Evolutionary conservation across 2,329 filamentous ascomycete genomes (phyloP).

Genomic region (Claviceps citrina): DNA sequence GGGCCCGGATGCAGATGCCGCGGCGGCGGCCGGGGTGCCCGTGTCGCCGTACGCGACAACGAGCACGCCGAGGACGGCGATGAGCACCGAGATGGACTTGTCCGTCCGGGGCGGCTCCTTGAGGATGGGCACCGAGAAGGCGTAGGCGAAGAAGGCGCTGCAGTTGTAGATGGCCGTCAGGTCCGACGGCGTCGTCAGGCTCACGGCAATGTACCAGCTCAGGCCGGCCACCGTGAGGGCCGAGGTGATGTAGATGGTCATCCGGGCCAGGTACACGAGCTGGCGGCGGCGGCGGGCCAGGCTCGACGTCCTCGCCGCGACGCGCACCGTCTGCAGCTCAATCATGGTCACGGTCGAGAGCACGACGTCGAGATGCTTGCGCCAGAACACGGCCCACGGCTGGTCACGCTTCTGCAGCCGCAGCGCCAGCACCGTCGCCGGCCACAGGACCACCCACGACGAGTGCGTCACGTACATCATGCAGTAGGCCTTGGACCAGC

Average conservation of each 20-base stretch:
- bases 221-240: conserved; percentile 80
- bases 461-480: conserved; percentile 98
- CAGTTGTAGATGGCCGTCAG: conserved; percentile 98
- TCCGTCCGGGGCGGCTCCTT: conserved; percentile 69
- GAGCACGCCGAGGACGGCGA: conserved; percentile 80
- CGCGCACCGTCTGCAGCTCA: conserved; percentile 57
- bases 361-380: conserved; percentile 37
- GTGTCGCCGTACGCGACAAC: conserved; percentile 89
- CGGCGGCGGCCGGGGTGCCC: conserved; percentile 25
- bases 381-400: conserved; percentile 78
- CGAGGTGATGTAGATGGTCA: conserved; percentile 67
- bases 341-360: conserved; percentile 62
- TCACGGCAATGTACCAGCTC: conserved; percentile 91
- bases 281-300: conserved; percentile 25
- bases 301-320: conserved; percentile 27
- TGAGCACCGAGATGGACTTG: conserved; percentile 72
- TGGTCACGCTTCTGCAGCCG: conserved; percentile 63
- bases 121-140: conserved; percentile 81
- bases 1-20: conserved; percentile 21
- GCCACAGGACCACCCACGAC: conserved; percentile 85
- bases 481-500: conserved; percentile 98
- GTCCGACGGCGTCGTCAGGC: conserved; percentile 82
- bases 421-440: conserved; percentile 63
- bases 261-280: conserved; percentile 57
- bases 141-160: conserved; percentile 96